Base-by-base conservation (phyloP, 139 green algal species). In the Raphidocelis subcapitata region DNA sequence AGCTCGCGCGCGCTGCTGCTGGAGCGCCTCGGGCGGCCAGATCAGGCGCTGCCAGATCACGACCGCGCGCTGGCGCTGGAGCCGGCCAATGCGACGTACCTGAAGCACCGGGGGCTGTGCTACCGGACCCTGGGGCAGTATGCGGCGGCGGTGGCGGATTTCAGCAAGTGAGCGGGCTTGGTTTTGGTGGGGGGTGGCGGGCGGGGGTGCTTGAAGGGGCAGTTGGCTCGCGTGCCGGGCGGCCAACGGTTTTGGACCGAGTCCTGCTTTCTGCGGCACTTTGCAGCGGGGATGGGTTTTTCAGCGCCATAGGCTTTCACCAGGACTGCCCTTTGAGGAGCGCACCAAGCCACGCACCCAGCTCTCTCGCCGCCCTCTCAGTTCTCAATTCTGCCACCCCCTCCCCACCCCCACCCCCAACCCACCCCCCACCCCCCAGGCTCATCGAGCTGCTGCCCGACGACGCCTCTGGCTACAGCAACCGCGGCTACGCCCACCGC, bases 401-500 rank as follows among this genome's bases (percentile, higher is more conserved):
- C 41, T 49, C 12, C 12, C 46, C 15, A 12, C 15, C 14, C 46
- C 46, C 15, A 12, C 15, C 14, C 46, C 46, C 15, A 12, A 23
- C 14, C 46, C 46, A 23, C 46, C 15, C 14, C 46, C 46, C 15
- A 12, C 15, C 14, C 46, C 31, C 4, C 60, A 77, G 70, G 70
- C 36, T 77, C 12, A 70, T 77, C 15, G 47, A 77, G 68, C 57
- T 76, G 62, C 28, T 72, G 61, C 76, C 87, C 1, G 54, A 85
- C 10, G 86, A 92, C 66, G 77, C 81, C 18, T 76, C 51, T 5
- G 67, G 76, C 3, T 76, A 88, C 54, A 81, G 64, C 29, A 86
- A 88, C 46, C 72, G 89, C 21, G 83, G 81, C 54, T 88, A 88
- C 69, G 78, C 67, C 0, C 72, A 86, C 62, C 76, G 91, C 31